Conservation (phyloP, 371 early-diverging fungal species). For the Mortierella sp. region DNA sequence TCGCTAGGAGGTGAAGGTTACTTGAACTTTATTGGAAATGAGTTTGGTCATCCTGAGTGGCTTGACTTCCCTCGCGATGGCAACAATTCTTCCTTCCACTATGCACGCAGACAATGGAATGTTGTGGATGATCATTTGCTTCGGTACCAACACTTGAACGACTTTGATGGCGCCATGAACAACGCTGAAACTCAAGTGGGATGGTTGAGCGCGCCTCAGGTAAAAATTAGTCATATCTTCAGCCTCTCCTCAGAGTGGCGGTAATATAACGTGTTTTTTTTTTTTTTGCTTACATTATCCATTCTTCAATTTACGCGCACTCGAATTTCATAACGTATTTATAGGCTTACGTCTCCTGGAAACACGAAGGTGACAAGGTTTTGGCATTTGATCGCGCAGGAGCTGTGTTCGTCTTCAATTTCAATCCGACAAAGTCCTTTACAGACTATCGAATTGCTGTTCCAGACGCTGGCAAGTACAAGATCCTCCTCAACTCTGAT, state of each 20-base stretch:
- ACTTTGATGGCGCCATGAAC: constrained; percentile 91
- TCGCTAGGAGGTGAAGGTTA: constrained; percentile 96
- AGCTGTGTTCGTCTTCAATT: constrained; percentile 93
- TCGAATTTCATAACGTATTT: neutral
- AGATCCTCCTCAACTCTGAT: constrained; percentile 86
- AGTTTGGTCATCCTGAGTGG: constrained; percentile 99
- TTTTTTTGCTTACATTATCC: neutral
- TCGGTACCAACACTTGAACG: constrained; percentile 92
- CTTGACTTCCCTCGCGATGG: constrained; percentile 97
- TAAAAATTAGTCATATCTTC: neutral
- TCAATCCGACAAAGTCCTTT: constrained; percentile 89
- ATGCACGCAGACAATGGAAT: constrained; percentile 95
- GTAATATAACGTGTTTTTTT: neutral
- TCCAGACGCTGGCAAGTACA: constrained; percentile 76
- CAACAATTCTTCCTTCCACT: constrained; percentile 92
- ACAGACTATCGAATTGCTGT: constrained; percentile 90
- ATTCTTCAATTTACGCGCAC: too few relatives aligned
- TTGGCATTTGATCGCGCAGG: constrained; percentile 93
- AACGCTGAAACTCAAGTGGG: constrained; percentile 74
- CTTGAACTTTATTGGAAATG: constrained; percentile 96
- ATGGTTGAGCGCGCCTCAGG: constrained; percentile 79
- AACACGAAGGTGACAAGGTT: constrained; percentile 93
- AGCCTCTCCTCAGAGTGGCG: too few relatives aligned
- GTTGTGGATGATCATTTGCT: constrained; percentile 87
- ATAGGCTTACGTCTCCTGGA: constrained; percentile 83